phyloP scores from a whole-genome alignment of 805 yeast species.

The Barnettozyma pratensis region DNA sequence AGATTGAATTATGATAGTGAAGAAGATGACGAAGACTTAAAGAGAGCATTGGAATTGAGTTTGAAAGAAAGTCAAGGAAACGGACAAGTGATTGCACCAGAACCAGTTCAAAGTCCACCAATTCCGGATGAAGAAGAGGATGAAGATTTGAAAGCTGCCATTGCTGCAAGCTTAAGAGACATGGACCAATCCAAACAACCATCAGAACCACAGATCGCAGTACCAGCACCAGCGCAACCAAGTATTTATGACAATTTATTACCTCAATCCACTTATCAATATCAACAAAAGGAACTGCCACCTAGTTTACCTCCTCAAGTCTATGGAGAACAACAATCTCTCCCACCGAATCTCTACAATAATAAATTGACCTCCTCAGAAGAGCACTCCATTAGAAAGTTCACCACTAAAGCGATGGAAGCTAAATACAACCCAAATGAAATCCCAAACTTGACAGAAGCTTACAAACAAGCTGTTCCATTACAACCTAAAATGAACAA shows the following conservation, averaged over 20 bases:
- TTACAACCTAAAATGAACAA: slow-evolving; percentile 67
- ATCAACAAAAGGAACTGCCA: slow-evolving; percentile 4
- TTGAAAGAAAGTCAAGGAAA: slow-evolving; percentile 45
- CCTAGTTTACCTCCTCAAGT: slow-evolving; percentile 14
- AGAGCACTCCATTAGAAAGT: slow-evolving; percentile 63
- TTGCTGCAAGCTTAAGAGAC: slow-evolving; percentile 83
- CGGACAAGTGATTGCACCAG: slow-evolving; percentile 22
- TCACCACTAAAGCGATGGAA: slow-evolving; percentile 59
- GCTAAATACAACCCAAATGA: slow-evolving; percentile 16
- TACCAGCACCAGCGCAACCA: slow-evolving; percentile 12
- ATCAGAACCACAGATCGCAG: slow-evolving; percentile 5
- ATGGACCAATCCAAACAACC: slow-evolving; percentile 35
- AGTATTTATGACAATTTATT: slow-evolving; percentile 16
- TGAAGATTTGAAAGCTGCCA: slow-evolving; percentile 89
- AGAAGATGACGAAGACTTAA: slow-evolving; percentile 76
- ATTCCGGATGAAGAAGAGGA: slow-evolving; percentile 56
- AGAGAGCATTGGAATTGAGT: slow-evolving; percentile 74
- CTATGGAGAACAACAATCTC: slow-evolving; percentile 10
- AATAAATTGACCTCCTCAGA: slow-evolving; percentile 43
- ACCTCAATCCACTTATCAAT: slow-evolving; percentile 12
- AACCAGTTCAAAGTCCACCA: slow-evolving; percentile 1
- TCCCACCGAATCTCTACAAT: slow-evolving; percentile 11
- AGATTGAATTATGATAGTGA: slow-evolving; percentile 32
- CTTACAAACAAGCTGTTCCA: slow-evolving; percentile 54
- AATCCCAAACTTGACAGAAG: slow-evolving; percentile 48